phyloP scores from a whole-genome alignment of 495 filamentous ascomycete genomes.

The Amniculicola lignicola region DNA sequence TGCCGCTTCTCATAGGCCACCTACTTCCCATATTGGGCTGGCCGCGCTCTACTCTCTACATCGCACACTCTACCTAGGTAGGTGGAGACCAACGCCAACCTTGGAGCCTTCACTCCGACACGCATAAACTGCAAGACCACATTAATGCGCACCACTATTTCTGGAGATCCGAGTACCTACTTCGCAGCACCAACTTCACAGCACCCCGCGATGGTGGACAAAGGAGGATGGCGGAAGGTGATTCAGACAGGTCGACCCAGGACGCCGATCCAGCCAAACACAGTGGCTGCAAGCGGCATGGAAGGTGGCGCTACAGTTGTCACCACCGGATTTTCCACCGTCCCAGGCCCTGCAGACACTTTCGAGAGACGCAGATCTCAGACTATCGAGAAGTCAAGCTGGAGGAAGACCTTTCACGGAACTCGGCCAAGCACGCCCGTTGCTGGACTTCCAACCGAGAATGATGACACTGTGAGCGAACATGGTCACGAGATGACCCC shows the following conservation, averaged over 20 bases:
- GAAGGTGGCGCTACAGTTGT: neutral
- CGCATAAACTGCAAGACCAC: no score
- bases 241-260: slow-evolving; percentile 1
- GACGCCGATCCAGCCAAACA: slow-evolving; percentile 3
- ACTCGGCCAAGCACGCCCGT: slow-evolving; percentile 34
- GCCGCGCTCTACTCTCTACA: no score
- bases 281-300: neutral
- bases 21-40: no score
- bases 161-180: no score
- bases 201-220: neutral
- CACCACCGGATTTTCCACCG: neutral
- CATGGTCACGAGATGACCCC: slow-evolving; percentile 24
- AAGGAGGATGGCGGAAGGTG: slow-evolving; percentile 17
- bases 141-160: no score
- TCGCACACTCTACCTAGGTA: no score
- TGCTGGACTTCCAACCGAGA: slow-evolving; percentile 13
- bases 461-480: slow-evolving; percentile 23
- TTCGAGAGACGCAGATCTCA: no score
- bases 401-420: slow-evolving; percentile 27
- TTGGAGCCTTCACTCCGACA: no score
- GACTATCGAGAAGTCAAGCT: slow-evolving; percentile 5
- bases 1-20: no score
- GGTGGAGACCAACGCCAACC: no score
- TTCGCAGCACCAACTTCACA: neutral
- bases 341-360: no score